Evolutionary conservation across 495 filamentous ascomycete species (phyloP), one percentile per base, ranked within the genome.

Genomic region (Penicillium canescens): DNA sequence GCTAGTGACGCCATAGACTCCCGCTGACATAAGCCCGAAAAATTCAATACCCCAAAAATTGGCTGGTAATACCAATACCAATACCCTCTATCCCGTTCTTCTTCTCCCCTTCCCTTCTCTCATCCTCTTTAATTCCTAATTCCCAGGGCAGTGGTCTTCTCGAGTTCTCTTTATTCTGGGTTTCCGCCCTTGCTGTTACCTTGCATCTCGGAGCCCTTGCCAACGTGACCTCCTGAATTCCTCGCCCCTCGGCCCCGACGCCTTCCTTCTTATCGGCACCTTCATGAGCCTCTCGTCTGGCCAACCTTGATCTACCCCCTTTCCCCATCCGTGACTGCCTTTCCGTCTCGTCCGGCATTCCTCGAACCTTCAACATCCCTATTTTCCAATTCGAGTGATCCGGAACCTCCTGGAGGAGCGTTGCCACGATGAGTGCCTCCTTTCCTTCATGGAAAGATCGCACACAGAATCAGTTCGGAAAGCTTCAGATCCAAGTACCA

Each of bases 361-460:
- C 52, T 60, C 52, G 56, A 70, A 55, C 41, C 52, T 54, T 57
- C 54, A 55, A 60, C 43, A 7, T 38, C 42, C 48, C 44, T 43
- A 46, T 51, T 42, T 42, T 41, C 42, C 40, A 44, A 43, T 21
- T 48, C 57, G 57, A 65, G 62, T 57, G 51, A 66, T 62, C 55
- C 51, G 38, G 58, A 56, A 55, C 65, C 60, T 69, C 57, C 40
- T 56, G 12, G 46, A 46, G 62, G 61, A 59, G 58, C 53, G 57
- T 63, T 41, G 44, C 59, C 62, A 64, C 61, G 52, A 76, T 76
- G 73, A 70, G 65, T 55, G 61, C 68, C 52, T 55, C 67, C 60
- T 68, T 73, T 61, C 73, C 76, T 13, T 72, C 73, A 52, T 79
- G 76, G 76, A 79, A 79, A 71, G 76, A 79, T 65, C 74, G 75